Base-by-base conservation (phyloP, 495 filamentous ascomycete species). In the Aspergillus baeticus region DNA sequence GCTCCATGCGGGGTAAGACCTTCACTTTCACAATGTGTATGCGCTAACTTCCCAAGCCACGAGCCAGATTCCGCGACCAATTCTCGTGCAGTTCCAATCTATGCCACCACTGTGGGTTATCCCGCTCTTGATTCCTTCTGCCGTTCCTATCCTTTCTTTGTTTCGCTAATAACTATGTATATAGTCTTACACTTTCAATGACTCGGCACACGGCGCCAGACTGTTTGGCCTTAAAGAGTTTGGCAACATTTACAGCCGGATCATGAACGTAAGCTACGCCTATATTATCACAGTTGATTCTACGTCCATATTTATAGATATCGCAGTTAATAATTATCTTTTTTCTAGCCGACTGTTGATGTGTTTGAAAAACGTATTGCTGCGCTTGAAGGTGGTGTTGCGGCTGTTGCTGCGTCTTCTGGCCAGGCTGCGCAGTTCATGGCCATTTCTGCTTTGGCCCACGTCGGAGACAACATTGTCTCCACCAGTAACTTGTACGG, bases 181-280 rank as follows among this genome's bases (percentile, higher is more conserved):
- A 23, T 56, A 92, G 89, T 96, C 92, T 63, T 98, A 77, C 72
- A 81, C 83, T 54, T 98, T 98, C 87, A 91, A 98, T 82, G 91
- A 97, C 77, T 96, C 91, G 34, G 94, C 92, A 47, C 94, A 98
- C 70, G 94, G 92, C 59, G 95, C 95, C 48, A 86, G 93, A 66
- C 87, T 98, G 21, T 98, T 98, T 68, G 91, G 91, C 62, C 91
- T 98, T 74, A 96, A 97, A 70, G 93, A 97, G 71, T 93, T 95
- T 69, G 95, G 93, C 69, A 97, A 98, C 74, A 97, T 98, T 76
- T 98, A 98, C 80, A 91, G 87, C 65, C 88, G 94, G 54, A 94
- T 98, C 63, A 96, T 95, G 91, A 98, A 98, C 71, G 83, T 84
- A 69, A 49, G 72, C 63, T 55, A 34, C 13, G 15, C 7, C 20